A percentile compares a stretch with the other conserved stretches of the same genome.
Conservation (phyloP, 2,329 filamentous ascomycete genomes). For the Colletotrichum tamarilloi region DNA sequence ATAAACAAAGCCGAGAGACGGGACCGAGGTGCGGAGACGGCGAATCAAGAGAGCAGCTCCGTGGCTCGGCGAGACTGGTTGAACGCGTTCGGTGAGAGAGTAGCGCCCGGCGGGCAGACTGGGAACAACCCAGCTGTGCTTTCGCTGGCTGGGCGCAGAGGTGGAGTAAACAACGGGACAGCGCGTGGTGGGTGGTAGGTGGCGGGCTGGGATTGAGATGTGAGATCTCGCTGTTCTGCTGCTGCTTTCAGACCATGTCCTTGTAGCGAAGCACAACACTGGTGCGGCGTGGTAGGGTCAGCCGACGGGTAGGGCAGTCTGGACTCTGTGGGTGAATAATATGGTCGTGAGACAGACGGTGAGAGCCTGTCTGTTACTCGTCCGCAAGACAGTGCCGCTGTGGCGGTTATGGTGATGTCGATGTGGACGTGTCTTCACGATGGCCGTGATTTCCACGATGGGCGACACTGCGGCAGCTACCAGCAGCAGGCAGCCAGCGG, state of each 20-base stretch:
- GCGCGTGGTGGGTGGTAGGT: neutral
- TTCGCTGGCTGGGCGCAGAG: neutral
- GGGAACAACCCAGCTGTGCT: neutral
- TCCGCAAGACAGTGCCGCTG: neutral
- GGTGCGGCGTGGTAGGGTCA: neutral
- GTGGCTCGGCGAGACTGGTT: constrained; percentile 17
- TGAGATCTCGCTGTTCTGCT: constrained; percentile 12
- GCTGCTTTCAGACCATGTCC: constrained; percentile 11
- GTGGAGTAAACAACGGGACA: constrained; percentile 6
- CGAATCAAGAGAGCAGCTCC: neutral
- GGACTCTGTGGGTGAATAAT: neutral
- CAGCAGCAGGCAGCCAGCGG: neutral
- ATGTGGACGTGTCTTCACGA: neutral
- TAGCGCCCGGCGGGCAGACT: neutral
- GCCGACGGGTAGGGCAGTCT: neutral
- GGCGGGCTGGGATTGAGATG: neutral
- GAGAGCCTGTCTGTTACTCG: neutral
- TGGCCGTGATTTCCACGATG: neutral
- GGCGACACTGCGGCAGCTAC: neutral
- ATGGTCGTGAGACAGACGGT: neutral
- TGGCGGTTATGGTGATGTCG: neutral
- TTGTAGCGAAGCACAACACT: constrained; percentile 2
- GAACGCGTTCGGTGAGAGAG: neutral
- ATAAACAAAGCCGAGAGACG: constrained; percentile 7
- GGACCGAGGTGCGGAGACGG: constrained; percentile 19